Percentiles rank a stretch among this genome's conserved stretches.
Evolutionary conservation across 805 yeast genomes (phyloP).

Genomic region (Ogataea methanolica): DNA sequence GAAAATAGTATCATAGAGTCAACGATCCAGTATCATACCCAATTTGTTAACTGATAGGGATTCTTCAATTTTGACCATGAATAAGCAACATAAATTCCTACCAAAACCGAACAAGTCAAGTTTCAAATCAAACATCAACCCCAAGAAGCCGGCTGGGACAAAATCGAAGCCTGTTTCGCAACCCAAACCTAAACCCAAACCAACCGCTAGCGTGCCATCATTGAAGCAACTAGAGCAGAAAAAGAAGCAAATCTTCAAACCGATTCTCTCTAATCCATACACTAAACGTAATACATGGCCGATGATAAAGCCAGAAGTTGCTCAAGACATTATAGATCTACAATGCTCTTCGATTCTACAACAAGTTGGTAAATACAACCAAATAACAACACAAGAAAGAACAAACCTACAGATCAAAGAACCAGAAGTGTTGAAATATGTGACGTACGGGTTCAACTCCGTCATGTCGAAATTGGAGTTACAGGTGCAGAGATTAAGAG

Average conservation of each 20-base stretch:
- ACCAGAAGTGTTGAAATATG: slow-evolving; percentile 25
- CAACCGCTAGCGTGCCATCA: slow-evolving; percentile 1
- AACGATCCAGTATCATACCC: too few species aligned
- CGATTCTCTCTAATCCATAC: slow-evolving; percentile 60
- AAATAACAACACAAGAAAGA: slow-evolving; percentile 23
- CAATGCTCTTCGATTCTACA: slow-evolving; percentile 9
- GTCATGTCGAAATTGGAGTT: slow-evolving; percentile 44
- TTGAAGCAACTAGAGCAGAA: slow-evolving; percentile 44
- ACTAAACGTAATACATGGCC: slow-evolving; percentile 43
- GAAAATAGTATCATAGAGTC: too few species aligned
- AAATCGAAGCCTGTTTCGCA: not conserved
- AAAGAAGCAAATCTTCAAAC: slow-evolving; percentile 55
- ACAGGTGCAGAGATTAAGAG: slow-evolving; percentile 19
- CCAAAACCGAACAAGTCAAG: not conserved
- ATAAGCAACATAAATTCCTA: slow-evolving; percentile 3
- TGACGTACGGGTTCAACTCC: slow-evolving; percentile 51
- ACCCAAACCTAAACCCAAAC: not conserved
- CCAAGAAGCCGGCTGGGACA: not conserved
- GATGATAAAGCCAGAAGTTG: slow-evolving; percentile 30
- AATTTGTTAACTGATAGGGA: too few species aligned
- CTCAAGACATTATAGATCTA: slow-evolving; percentile 27
- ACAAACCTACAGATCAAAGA: slow-evolving; percentile 14
- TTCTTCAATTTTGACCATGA: not conserved
- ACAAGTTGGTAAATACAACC: slow-evolving; percentile 13
- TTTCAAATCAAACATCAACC: not conserved